Evolutionary conservation across 106 monocot genomes (phyloP).

Genomic region (Dactylorhiza incarnata): DNA sequence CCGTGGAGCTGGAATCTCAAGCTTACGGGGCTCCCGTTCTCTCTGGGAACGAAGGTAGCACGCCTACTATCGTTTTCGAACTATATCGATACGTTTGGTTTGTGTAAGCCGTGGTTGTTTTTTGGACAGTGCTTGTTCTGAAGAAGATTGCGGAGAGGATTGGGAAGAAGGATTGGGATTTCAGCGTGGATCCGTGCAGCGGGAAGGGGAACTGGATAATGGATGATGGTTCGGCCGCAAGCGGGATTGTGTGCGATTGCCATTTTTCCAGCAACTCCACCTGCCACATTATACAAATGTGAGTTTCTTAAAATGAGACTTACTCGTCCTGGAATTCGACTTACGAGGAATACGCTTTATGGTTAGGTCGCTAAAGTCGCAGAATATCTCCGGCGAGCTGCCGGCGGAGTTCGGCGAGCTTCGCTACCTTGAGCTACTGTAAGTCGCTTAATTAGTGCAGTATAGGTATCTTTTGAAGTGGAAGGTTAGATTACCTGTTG

Average conservation of each 20-base stretch:
- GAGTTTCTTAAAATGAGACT: slow-evolving; percentile 1
- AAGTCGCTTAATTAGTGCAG: slow-evolving; percentile 4
- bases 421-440: slow-evolving; percentile 44
- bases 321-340: neutral
- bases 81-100: neutral
- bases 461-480: neutral
- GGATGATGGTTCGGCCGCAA: slow-evolving; percentile 9
- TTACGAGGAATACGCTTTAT: neutral
- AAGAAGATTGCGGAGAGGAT: slow-evolving; percentile 28
- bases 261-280: slow-evolving; percentile 17
- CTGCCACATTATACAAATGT: slow-evolving; percentile 48
- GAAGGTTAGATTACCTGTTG: neutral
- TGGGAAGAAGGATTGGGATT: slow-evolving; percentile 52
- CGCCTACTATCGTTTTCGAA: neutral
- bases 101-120: neutral
- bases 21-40: neutral
- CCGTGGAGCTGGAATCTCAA: neutral
- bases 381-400: slow-evolving; percentile 48
- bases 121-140: slow-evolving; percentile 36
- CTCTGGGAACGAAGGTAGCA: neutral
- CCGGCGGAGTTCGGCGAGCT: slow-evolving; percentile 46
- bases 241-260: slow-evolving; percentile 43
- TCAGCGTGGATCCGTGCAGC: slow-evolving; percentile 60
- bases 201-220: slow-evolving; percentile 34
- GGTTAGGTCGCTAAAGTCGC: slow-evolving; percentile 34